Evolutionary conservation across 2,329 filamentous ascomycete species (phyloP), one percentile per base, ranked within the genome.

Genomic region (Colletotrichum costaricense): DNA sequence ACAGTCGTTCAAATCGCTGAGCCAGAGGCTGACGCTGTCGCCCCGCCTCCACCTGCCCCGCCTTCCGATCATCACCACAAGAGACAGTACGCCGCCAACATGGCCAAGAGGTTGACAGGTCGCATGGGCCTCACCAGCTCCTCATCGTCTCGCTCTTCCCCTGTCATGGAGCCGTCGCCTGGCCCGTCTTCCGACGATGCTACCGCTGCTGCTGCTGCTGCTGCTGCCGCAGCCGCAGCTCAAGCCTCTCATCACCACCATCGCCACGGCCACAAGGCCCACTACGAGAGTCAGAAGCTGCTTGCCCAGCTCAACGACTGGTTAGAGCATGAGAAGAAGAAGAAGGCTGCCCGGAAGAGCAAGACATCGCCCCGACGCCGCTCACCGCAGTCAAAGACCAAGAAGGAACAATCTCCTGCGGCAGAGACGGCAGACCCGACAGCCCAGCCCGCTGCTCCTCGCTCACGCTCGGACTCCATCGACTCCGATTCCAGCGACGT

Each of bases 261-360:
- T 12, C 75, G 78, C 16, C 79, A 81, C 70, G 80, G 78, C 22
- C 80, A 76, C n/a, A 74, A 81, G 67, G 84, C 86, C 68, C 81
- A 85, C 63, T 78, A 81, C 65, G 78, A 79, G 54, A 86, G 86
- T 65, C 86, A 91, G 76, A 89, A 87, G 75, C 82, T 97, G 8
- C 83, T 97, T 33, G 88, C 91, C 24, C 94, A 97, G 79, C 91
- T 98, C 16, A 88, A 90, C 30, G 91, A 94, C 76, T 98, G 96
- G 96, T 85, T 98, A 52, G 91, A 95, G 77, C 90, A 92, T 63
- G 95, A 98, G 83, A 93, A 92, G 79, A 84, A 87, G 38, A 94
- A 93, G 81, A 91, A 91, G 77, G 88, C 88, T 52, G 82, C 86
- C 11, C 87, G 87, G 63, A 90, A 88, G 79, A 87, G 79, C 76